Evolutionary conservation across 2,329 filamentous ascomycete genomes (phyloP).

Genomic region (Albifimbria verrucaria): DNA sequence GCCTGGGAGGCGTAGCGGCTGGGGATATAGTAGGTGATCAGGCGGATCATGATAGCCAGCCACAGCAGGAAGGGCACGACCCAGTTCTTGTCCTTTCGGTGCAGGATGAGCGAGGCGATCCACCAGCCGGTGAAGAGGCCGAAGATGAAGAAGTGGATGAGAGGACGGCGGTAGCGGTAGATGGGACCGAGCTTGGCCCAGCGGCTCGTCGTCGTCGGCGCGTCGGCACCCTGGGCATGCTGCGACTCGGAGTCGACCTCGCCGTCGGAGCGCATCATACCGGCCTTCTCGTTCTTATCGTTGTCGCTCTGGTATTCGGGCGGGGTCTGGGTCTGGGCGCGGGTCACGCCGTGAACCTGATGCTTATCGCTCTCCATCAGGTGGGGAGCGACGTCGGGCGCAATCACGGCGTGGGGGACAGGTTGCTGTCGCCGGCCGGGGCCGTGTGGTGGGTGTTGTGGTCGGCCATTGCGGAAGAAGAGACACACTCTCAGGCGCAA

Average conservation of each 20-base stretch:
- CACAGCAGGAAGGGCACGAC: constrained; percentile 80
- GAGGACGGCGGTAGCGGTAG: constrained; percentile 42
- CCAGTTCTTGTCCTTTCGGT: constrained; percentile 74
- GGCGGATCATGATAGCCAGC: constrained; percentile 68
- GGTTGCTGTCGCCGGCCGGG: constrained; percentile 28
- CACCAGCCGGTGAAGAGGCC: constrained; percentile 61
- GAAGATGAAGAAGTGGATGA: constrained; percentile 44
- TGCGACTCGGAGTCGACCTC: constrained; percentile 15
- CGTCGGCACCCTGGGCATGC: neutral
- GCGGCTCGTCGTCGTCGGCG: constrained; percentile 10
- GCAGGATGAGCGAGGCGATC: constrained; percentile 71
- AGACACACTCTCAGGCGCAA: no score
- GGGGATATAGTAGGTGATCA: constrained; percentile 72
- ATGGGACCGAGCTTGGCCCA: constrained; percentile 25
- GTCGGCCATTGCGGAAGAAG: neutral
- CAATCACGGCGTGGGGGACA: constrained; percentile 5
- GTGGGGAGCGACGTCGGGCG: constrained; percentile 21
- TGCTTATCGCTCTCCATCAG: constrained; percentile 38
- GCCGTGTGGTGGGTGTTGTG: constrained; percentile 38
- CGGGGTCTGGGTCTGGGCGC: constrained; percentile 18
- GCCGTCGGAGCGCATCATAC: constrained; percentile 25
- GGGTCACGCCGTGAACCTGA: constrained; percentile 20
- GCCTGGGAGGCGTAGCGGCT: constrained; percentile 63
- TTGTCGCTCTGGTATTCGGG: constrained; percentile 37
- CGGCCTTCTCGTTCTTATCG: constrained; percentile 31